Evolutionary conservation across 2,329 filamentous ascomycete genomes (phyloP), one percentile per base, ranked within the genome.

Genomic region (Conoideocrella luteorostrata): DNA sequence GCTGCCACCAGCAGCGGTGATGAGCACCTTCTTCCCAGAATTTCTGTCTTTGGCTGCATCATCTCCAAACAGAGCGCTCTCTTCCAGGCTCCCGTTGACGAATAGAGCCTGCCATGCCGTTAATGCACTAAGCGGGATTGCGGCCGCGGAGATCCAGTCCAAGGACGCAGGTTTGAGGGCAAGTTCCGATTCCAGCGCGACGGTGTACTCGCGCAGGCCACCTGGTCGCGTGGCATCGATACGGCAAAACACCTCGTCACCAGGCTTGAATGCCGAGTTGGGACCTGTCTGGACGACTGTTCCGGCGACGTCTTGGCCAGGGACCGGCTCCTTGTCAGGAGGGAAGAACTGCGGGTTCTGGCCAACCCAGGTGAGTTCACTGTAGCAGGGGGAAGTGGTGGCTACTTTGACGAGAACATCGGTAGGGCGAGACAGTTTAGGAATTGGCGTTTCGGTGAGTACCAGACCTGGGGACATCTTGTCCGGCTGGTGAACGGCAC

Each of bases 61-160:
- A 33, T 61, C 57, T 15, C 59, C 61, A 6, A 48, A 47, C 5
- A 66, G 29, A 2, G 49, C 63, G 3, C 24, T 44, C 11, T 46
- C 48, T 22, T 65, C 55, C 12, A 68, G 48, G 4, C 38, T 48
- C 1, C 62, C 61, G n/a, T 65, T 59, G 4, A 52, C 41, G 45
- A 70, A 71, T 17, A 69, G 45, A 5, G 57, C 61, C 50, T 70
- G 67, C 54, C 59, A 67, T 2, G 66, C 67, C 3, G 68, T 70
- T 37, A 69, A 50, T 7, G 66, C 60, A 43, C 61, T 65, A 18
- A 70, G 51, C 10, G 67, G 67, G 21, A 63, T 59, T 3, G 64
- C 61, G 1, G 65, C 60, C 0, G 66, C 62, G 20, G 65, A 56
- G 9, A 53, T 48, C 57, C 62, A 66, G 33, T 47, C 44, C 13